A percentile compares a stretch with the other conserved stretches of the same genome.
Evolutionary conservation across 768 basidiomycete species (phyloP).

Genomic region (Lactifluus pinguis): DNA sequence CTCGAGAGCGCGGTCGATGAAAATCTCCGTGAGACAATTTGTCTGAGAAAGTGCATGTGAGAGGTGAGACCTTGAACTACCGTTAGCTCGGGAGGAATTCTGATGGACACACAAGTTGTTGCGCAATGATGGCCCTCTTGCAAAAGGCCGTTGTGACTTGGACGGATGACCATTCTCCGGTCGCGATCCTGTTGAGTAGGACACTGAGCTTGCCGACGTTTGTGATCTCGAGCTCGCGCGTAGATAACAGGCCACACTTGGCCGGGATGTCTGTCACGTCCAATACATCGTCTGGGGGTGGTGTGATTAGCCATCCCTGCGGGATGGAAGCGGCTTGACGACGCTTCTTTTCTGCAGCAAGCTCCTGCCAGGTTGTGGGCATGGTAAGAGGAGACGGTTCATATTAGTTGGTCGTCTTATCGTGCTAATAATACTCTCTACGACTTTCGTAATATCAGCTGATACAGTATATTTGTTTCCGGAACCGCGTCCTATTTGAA

Average conservation of each 20-base stretch:
- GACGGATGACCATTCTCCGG: conserved; percentile 49
- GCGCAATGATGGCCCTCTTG: conserved; percentile 43
- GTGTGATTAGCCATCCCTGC: conserved; percentile 47
- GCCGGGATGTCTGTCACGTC: conserved; percentile 49
- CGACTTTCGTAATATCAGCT: too few relatives aligned
- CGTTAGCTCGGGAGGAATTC: not conserved
- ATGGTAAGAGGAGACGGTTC: not conserved
- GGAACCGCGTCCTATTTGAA: too few relatives aligned
- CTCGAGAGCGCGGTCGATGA: conserved; percentile 35
- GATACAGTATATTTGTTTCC: too few relatives aligned
- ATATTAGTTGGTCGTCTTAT: too few relatives aligned
- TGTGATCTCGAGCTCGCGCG: conserved; percentile 53
- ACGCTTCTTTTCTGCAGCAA: conserved; percentile 17
- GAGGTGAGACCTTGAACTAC: not conserved
- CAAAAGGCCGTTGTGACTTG: conserved; percentile 37
- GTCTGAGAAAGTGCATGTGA: conserved; percentile 23
- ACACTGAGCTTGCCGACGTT: conserved; percentile 35
- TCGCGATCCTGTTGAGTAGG: conserved; percentile 46
- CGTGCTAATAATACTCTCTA: too few relatives aligned
- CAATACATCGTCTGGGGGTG: conserved; percentile 38
- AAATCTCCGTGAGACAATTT: conserved; percentile 44
- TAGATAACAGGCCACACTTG: conserved; percentile 47
- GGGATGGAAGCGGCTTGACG: conserved; percentile 51
- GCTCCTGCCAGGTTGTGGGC: conserved; percentile 11
- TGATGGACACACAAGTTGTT: conserved; percentile 33